Conservation (phyloP, 78 protist species). For the Planoprotostelium fungivorum region DNA sequence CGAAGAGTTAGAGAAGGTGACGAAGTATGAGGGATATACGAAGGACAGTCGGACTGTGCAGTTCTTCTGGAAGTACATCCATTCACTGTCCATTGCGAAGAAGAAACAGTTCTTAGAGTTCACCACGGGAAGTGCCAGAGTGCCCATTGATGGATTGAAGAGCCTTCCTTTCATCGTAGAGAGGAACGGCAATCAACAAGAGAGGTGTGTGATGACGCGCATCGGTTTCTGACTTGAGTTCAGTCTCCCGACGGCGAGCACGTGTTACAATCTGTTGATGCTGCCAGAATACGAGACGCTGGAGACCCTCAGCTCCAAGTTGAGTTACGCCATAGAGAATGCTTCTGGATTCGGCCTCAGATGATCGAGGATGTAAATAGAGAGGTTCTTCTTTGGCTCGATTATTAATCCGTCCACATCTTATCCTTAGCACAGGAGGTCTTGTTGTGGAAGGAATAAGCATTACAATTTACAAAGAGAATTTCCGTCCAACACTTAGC, state of each 20-base stretch:
- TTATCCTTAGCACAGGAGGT: no score
- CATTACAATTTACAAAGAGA: no score
- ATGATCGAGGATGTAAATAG: no score
- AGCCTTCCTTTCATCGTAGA: constrained; percentile 1
- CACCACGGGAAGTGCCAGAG: constrained; percentile 87
- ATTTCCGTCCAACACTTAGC: no score
- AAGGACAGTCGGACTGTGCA: neutral
- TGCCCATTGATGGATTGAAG: constrained; percentile 75
- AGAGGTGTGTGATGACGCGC: constrained; percentile 10
- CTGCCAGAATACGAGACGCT: constrained; percentile 84
- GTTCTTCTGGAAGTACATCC: constrained; percentile 87
- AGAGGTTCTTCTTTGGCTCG: no score
- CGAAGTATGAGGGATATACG: constrained; percentile 81
- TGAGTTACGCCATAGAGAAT: constrained; percentile 82
- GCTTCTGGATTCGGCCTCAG: no score
- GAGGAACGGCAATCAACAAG: constrained; percentile 15
- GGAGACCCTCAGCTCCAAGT: constrained; percentile 66
- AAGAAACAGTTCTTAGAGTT: constrained; percentile 86
- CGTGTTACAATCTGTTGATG: constrained; percentile 96
- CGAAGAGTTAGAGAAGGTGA: constrained; percentile 66
- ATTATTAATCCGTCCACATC: no score
- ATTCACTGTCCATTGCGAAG: constrained; percentile 50
- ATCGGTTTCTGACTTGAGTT: neutral
- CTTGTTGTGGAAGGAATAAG: no score
- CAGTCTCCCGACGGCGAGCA: constrained; percentile 94